Conservation (phyloP, 75 land plant species). For the Chamaecyparis obtusa region DNA sequence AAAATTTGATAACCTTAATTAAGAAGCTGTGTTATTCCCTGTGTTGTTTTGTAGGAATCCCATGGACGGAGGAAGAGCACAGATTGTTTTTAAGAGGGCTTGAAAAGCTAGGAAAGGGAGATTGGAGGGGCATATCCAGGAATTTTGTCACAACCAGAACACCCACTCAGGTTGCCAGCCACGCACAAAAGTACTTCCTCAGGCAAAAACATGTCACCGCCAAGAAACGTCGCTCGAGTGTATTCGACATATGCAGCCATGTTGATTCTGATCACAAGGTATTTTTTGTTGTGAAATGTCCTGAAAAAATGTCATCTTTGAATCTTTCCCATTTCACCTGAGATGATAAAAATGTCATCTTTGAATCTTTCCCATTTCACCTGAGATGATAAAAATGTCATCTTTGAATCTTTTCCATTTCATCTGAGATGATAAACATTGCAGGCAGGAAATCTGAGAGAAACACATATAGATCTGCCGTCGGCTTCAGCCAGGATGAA, state of each 20-base stretch:
- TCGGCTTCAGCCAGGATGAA: too few species aligned
- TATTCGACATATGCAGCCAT: constrained; percentile 44
- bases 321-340: too few species aligned
- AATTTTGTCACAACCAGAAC: constrained; percentile 64
- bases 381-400: too few species aligned
- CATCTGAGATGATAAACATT: too few species aligned
- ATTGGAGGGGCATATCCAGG: constrained; percentile 79
- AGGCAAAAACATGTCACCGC: constrained; percentile 38
- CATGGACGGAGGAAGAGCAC: constrained; percentile 84
- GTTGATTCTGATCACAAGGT: neutral
- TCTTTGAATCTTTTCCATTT: too few species aligned
- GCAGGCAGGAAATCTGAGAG: too few species aligned
- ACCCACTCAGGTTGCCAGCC: constrained; percentile 55
- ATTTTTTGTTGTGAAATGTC: neutral
- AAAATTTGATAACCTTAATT: too few species aligned
- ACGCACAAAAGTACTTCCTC: constrained; percentile 68
- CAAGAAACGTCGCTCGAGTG: constrained; percentile 63
- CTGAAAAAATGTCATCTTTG: neutral
- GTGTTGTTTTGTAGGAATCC: constrained; percentile 30
- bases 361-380: too few species aligned
- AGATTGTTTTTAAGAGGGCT: constrained; percentile 50
- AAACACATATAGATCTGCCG: too few species aligned
- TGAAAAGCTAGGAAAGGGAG: constrained; percentile 68
- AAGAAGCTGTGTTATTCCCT: neutral
- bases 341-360: too few species aligned